Percentiles rank a stretch among this genome's conserved stretches.
These are phyloP conservation scores for Emiliania huxleyi DNA, from an alignment of 78 protist species.

Conservation along the genomic window DNA sequence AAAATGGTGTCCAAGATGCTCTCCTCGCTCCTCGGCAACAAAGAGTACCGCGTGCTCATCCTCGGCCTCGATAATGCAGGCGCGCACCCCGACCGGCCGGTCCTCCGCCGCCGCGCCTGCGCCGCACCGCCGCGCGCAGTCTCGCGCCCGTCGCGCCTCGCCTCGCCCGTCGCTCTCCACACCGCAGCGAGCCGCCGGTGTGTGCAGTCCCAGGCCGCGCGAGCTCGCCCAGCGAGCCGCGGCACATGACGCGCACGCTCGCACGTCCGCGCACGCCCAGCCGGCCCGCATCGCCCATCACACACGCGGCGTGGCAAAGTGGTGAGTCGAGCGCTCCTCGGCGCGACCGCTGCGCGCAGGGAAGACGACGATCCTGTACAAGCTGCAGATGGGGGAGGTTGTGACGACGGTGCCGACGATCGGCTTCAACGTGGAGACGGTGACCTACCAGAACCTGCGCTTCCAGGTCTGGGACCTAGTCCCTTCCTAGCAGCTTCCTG, in stretches of 20 bases:
- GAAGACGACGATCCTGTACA: slow-evolving; percentile 53
- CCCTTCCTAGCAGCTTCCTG: too few species aligned
- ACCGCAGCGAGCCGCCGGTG: too few species aligned
- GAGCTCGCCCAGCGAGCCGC: too few species aligned
- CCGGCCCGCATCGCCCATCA: too few species aligned
- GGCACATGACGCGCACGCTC: too few species aligned
- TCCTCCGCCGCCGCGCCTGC: neutral
- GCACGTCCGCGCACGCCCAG: too few species aligned
- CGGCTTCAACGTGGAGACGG: slow-evolving; percentile 96
- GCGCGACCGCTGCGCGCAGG: too few species aligned
- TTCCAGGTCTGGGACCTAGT: slow-evolving; percentile 81
- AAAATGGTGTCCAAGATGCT: neutral
- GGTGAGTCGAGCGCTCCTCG: too few species aligned
- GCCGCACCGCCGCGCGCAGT: neutral
- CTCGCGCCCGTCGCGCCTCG: neutral
- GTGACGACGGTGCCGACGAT: slow-evolving; percentile 13
- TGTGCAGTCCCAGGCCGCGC: too few species aligned
- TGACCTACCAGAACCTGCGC: slow-evolving; percentile 85
- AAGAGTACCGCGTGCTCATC: slow-evolving; percentile 41
- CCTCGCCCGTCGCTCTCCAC: neutral
- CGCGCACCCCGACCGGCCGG: neutral
- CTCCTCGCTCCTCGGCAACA: neutral
- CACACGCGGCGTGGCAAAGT: too few species aligned
- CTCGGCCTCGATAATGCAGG: slow-evolving; percentile 46
- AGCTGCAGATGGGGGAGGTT: slow-evolving; percentile 37